Conservation (phyloP, 305 asterid genomes). For the Withania somnifera region DNA sequence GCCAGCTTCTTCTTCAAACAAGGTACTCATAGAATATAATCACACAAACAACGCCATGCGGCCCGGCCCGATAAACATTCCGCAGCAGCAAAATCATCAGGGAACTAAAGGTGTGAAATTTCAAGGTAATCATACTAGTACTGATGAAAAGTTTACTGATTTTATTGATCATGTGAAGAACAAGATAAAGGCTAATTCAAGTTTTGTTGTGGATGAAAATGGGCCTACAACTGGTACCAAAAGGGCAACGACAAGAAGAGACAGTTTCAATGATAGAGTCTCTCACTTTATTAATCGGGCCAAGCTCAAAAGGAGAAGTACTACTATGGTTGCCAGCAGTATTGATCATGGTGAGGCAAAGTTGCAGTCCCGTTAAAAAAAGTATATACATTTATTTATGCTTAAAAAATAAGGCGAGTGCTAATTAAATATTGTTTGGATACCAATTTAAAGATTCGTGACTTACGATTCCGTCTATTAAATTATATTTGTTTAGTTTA, state of each 20-base stretch:
- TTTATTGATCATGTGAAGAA: conserved; percentile 17
- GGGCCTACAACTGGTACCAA: not conserved
- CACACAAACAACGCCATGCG: not conserved
- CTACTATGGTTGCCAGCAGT: conserved; percentile 10
- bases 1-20: not conserved
- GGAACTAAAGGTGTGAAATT: not conserved
- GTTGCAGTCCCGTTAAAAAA: not conserved
- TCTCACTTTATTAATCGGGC: conserved; percentile 31
- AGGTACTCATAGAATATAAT: not conserved
- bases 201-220: conserved; percentile 2
- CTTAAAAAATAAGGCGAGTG: not conserved
- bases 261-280: conserved; percentile 46
- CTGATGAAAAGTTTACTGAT: conserved; percentile 12
- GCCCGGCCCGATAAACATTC: not conserved
- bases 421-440: not conserved
- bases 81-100: not conserved
- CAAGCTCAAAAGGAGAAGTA: conserved; percentile 26
- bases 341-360: not conserved
- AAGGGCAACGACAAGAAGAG: conserved; percentile 27
- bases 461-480: not conserved
- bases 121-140: not conserved
- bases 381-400: not conserved
- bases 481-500: not conserved
- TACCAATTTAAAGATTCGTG: not conserved
- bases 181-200: conserved; percentile 12